Evolutionary conservation across 257 asterid genomes (phyloP).

Genomic region (Cordia subcordata): DNA sequence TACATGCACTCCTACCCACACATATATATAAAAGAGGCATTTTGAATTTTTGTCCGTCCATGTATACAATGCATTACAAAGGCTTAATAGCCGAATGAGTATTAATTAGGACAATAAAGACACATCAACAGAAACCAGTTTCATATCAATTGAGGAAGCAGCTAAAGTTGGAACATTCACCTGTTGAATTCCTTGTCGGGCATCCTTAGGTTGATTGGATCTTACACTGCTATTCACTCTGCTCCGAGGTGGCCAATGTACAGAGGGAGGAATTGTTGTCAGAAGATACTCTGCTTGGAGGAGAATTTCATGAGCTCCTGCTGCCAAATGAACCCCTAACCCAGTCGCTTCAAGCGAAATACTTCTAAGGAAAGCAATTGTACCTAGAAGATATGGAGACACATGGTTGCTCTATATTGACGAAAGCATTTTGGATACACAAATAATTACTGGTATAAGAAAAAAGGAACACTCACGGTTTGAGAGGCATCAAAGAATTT

Average conservation of each 20-base stretch:
- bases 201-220: constrained; percentile 91
- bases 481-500: too few relatives aligned
- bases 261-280: constrained; percentile 76
- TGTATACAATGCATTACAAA: too few relatives aligned
- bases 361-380: constrained; percentile 86
- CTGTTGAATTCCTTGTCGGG: constrained; percentile 94
- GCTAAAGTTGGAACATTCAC: constrained; percentile 26
- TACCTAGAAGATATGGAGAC: constrained; percentile 44
- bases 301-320: constrained; percentile 89
- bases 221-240: constrained; percentile 47
- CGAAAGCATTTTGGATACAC: not conserved
- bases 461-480: too few relatives aligned
- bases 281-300: constrained; percentile 87
- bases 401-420: constrained; percentile 1
- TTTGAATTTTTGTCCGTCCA: too few relatives aligned
- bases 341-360: constrained; percentile 94
- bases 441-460: not conserved
- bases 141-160: not conserved
- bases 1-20: too few relatives aligned
- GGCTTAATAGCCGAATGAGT: too few relatives aligned
- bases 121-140: not conserved
- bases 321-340: constrained; percentile 95
- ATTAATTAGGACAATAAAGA: too few relatives aligned
- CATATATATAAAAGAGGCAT: too few relatives aligned
- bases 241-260: constrained; percentile 63